Percentiles rank a stretch among this genome's conserved stretches.
Conservation (phyloP, 2,329 filamentous ascomycete genomes). For the Pseudogymnoascus sp. region DNA sequence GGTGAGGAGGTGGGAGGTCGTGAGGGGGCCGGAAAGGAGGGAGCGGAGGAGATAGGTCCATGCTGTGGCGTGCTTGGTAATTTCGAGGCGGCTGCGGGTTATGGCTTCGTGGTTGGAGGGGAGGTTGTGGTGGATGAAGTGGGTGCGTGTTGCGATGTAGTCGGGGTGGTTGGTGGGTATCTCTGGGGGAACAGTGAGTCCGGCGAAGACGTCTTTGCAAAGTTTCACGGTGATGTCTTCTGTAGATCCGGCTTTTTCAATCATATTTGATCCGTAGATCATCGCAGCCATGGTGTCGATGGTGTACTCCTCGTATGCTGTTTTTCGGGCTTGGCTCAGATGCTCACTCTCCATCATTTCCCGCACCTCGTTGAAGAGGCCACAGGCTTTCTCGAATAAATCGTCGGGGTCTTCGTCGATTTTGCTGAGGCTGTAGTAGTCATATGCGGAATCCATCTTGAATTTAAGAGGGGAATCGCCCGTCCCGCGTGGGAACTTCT, state of each 20-base stretch:
- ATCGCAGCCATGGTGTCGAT: not conserved
- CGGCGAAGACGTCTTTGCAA: conserved; percentile 8
- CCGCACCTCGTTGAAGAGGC: not conserved
- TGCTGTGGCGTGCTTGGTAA: conserved; percentile 12
- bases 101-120: not conserved
- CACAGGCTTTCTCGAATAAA: not conserved
- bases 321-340: not conserved
- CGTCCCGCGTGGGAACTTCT: not conserved
- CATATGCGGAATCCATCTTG: not conserved
- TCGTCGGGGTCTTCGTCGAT: not conserved
- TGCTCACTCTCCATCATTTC: not conserved
- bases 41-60: conserved; percentile 14
- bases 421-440: not conserved
- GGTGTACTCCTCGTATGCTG: not conserved
- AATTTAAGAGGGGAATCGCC: not conserved
- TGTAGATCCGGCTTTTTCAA: conserved; percentile 9
- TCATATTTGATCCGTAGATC: conserved; percentile 11
- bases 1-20: conserved; percentile 18
- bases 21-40: conserved; percentile 13
- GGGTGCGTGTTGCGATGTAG: not conserved
- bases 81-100: not conserved
- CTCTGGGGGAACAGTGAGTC: not conserved
- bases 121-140: not conserved
- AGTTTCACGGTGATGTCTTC: not conserved
- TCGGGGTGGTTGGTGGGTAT: not conserved